Base-by-base conservation (phyloP, 2,329 filamentous ascomycete genomes). In the Thelonectria blattea region DNA sequence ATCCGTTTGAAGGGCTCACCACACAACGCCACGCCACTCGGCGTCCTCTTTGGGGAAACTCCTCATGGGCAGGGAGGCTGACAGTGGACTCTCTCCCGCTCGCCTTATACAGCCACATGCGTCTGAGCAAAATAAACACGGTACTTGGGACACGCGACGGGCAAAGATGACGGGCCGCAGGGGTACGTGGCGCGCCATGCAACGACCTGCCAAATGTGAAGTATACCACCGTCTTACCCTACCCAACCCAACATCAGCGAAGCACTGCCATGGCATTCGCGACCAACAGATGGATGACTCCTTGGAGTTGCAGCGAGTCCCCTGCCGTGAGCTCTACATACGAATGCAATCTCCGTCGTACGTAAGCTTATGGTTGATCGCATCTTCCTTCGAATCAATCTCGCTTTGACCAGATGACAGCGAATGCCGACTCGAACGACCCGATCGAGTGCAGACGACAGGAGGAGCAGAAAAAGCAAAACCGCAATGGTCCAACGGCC, bases 21-120 rank as follows among this genome's bases (percentile, higher is more conserved):
- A 64, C 56, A 60, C n/a, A n/a, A n/a, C 60, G 59, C 62, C 59
- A 60, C 60, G 62, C 61, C 59, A 64, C 56, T 54, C 51, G 48
- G 47, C 45, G 32, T 61, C 62, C 43, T 42, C 10, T 58, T 63
- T 60, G 48, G 62, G 56, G 18, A 56, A 58, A 50, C 42, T 53
- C 34, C 34, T 45, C 49, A 50, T 47, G 39, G 32, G 30, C 51
- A 30, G 53, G 41, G 55, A 46, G n/a, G 41, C 43, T 46, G 17
- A 32, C 47, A 30, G 18, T 45, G 46, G 27, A 10, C 52, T 56
- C 18, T 22, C 22, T 32, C 46, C 22, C 12, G 18, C 39, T 32
- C 46, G 47, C 55, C 42, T 42, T 30, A n/a, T n/a, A 52, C 53
- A 41, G 52, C 41, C 41, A 43, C 58, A 60, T 24, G 24, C 47